phyloP scores from a whole-genome alignment of 352 stramenopile species.

The Thraustotheca clavata region DNA sequence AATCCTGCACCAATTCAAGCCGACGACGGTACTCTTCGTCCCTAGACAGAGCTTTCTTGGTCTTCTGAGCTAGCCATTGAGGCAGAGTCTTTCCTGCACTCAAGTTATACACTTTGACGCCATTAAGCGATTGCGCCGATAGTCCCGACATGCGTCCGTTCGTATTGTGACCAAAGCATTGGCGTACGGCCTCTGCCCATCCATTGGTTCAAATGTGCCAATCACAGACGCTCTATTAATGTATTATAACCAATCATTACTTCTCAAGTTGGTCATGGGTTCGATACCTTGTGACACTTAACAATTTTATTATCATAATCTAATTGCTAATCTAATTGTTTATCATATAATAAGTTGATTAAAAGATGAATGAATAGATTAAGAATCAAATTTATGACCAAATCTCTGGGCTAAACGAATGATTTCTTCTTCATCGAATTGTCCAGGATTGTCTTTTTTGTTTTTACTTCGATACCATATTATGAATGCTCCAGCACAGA shows the following conservation, averaged over 20 bases:
- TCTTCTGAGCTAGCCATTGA: slow-evolving; percentile 92
- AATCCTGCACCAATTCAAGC: slow-evolving; percentile 99
- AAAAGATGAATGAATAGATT: no score
- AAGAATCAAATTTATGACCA: neutral
- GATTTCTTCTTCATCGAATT: slow-evolving; percentile 18
- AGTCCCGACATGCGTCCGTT: slow-evolving; percentile 28
- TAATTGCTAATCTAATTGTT: no score
- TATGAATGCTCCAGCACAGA: slow-evolving; percentile 14
- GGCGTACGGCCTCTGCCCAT: neutral
- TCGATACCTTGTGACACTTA: no score
- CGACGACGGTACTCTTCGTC: slow-evolving; percentile 86
- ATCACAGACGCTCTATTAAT: neutral
- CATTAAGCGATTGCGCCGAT: slow-evolving; percentile 80
- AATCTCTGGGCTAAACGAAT: slow-evolving; percentile 5
- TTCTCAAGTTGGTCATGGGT: no score
- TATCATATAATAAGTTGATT: no score
- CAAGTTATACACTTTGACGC: slow-evolving; percentile 95
- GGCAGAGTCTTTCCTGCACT: slow-evolving; percentile 90
- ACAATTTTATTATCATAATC: no score
- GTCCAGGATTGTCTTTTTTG: neutral
- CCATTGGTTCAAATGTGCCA: neutral
- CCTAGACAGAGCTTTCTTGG: slow-evolving; percentile 55
- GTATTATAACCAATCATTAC: neutral
- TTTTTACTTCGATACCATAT: slow-evolving; percentile 17
- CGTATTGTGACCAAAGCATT: neutral